These are phyloP conservation scores for Pezicula carpinea DNA, from an alignment of 2,329 filamentous ascomycete genomes.

Conservation along the genomic window DNA sequence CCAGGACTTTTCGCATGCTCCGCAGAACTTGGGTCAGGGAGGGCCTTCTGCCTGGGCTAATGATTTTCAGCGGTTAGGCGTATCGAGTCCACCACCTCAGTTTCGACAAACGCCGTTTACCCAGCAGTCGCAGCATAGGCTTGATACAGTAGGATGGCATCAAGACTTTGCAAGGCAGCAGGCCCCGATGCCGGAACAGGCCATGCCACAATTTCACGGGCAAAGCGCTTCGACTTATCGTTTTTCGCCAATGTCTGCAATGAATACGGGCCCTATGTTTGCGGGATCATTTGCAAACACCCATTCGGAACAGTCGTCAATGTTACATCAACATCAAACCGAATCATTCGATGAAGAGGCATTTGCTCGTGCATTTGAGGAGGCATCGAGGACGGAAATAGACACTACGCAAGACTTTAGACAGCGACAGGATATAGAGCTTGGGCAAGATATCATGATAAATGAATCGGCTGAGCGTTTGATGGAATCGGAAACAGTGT, in stretches of 20 bases:
- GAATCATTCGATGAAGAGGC: slow-evolving; percentile 48
- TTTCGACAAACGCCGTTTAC: slow-evolving; percentile 26
- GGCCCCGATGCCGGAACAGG: slow-evolving; percentile 17
- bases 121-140: slow-evolving; percentile 15
- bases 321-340: slow-evolving; percentile 26
- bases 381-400: slow-evolving; percentile 22
- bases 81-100: slow-evolving; percentile 23
- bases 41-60: slow-evolving; percentile 30
- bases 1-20: slow-evolving; percentile 13
- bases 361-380: slow-evolving; percentile 48
- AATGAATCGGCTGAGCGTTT: slow-evolving; percentile 21
- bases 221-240: slow-evolving; percentile 7
- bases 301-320: slow-evolving; percentile 8
- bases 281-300: slow-evolving; percentile 1
- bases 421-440: slow-evolving; percentile 7
- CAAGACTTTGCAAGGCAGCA: slow-evolving; percentile 47
- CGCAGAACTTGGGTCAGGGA: slow-evolving; percentile 12
- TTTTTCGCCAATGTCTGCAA: slow-evolving; percentile 11
- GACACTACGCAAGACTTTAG: slow-evolving; percentile 7
- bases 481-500: slow-evolving; percentile 15
- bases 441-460: slow-evolving; percentile 15
- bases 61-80: slow-evolving; percentile 44
- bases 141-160: slow-evolving; percentile 43
- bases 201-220: slow-evolving; percentile 12
- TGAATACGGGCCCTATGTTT: slow-evolving; percentile 6